phyloP scores from a whole-genome alignment of 495 filamentous ascomycete species.

The Podospora sp. region DNA sequence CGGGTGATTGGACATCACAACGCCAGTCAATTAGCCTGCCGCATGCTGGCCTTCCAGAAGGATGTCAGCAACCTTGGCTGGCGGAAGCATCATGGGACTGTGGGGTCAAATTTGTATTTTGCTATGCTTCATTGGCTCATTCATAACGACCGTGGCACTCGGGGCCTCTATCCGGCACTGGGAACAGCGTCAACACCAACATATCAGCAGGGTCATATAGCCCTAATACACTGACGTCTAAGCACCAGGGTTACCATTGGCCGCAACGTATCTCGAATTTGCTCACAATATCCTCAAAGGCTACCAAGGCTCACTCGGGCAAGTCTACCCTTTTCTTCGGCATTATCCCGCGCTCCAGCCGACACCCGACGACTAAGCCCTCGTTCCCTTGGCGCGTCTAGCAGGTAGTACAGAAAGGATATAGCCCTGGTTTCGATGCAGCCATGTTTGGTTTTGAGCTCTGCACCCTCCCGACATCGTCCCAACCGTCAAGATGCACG shows the following conservation, averaged over 20 bases:
- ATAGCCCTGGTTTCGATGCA: conserved; percentile 6
- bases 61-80: not conserved
- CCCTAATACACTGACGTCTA: not conserved
- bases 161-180: not conserved
- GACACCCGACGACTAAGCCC: not conserved
- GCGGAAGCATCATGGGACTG: not conserved
- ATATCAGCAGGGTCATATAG: not conserved
- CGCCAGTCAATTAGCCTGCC: not conserved
- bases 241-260: not conserved
- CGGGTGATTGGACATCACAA: not conserved
- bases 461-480: not conserved
- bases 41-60: conserved; percentile 2
- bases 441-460: not conserved
- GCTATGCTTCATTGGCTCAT: not conserved
- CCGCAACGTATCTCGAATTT: not conserved
- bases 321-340: not conserved
- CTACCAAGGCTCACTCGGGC: not conserved
- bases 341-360: not conserved
- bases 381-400: not conserved
- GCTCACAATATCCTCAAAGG: conserved; percentile 6
- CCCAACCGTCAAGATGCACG: conserved; percentile 1
- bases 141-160: not conserved
- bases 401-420: not conserved
- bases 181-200: not conserved
- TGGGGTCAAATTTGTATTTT: not conserved